Conservation (phyloP, 306 rosid species). For the Cicer bijugum region DNA sequence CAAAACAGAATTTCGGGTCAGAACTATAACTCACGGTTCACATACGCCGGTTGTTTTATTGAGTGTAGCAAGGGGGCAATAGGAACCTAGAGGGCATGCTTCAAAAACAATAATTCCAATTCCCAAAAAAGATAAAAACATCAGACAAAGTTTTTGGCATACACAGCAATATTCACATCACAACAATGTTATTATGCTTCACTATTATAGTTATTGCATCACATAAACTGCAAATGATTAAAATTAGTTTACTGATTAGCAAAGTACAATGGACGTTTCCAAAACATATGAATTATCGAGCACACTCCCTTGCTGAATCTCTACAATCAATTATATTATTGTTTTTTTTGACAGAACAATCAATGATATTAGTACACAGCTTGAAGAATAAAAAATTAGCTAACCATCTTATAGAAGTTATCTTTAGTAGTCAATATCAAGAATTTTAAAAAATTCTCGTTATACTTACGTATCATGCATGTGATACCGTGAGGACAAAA, state of each 20-base stretch:
- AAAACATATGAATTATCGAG: slow-evolving; percentile 20
- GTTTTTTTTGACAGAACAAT: too few species aligned
- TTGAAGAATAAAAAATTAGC: slow-evolving; percentile 19
- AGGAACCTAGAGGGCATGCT: slow-evolving; percentile 97
- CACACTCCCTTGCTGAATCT: not conserved
- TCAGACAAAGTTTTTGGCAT: slow-evolving; percentile 48
- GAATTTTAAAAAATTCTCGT: slow-evolving; percentile 5
- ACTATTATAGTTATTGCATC: not conserved
- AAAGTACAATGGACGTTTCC: not conserved
- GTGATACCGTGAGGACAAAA: slow-evolving; percentile 96
- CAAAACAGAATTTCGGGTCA: slow-evolving; percentile 4
- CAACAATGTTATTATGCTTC: slow-evolving; percentile 19
- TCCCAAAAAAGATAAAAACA: slow-evolving; percentile 44
- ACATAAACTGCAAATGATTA: slow-evolving; percentile 4
- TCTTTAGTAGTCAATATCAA: slow-evolving; percentile 11
- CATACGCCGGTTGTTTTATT: slow-evolving; percentile 79
- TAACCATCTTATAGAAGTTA: slow-evolving; percentile 36
- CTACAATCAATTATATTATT: not conserved
- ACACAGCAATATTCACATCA: not conserved
- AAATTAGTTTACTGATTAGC: not conserved
- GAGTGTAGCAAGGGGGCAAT: slow-evolving; percentile 84
- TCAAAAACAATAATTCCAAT: slow-evolving; percentile 47
- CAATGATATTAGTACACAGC: not conserved
- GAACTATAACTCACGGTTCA: slow-evolving; percentile 83
- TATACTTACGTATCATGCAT: slow-evolving; percentile 95